Conservation (phyloP, 768 basidiomycete genomes). For the Tricholoma sp. region DNA sequence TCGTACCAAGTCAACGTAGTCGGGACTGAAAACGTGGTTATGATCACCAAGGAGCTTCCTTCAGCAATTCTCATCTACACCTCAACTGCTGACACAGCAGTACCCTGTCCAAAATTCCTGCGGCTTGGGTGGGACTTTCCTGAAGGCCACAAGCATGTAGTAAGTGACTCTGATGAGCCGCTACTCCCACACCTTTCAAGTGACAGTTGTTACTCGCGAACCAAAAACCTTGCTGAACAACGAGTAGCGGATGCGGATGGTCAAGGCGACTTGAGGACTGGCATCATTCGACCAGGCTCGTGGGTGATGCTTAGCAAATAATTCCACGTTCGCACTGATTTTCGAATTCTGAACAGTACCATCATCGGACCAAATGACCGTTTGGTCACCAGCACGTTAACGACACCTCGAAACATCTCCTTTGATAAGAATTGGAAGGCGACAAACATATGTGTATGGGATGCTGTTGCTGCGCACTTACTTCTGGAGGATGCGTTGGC, state of each 20-base stretch:
- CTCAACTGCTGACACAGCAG: constrained; percentile 34
- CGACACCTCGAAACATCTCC: constrained; percentile 24
- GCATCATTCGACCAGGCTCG: constrained; percentile 28
- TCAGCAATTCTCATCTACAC: constrained; percentile 44
- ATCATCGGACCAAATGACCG: constrained; percentile 31
- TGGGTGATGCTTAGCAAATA: constrained; percentile 10
- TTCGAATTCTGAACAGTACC: constrained; percentile 14
- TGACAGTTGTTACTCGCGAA: constrained; percentile 47
- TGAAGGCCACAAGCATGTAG: constrained; percentile 9
- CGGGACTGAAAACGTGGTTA: constrained; percentile 45
- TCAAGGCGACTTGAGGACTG: constrained; percentile 40
- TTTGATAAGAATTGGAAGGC: constrained; percentile 27
- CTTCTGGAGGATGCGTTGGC: constrained; percentile 25
- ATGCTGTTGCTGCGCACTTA: constrained; percentile 31
- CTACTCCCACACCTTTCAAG: constrained; percentile 27
- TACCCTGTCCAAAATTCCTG: constrained; percentile 34
- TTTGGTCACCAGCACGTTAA: constrained; percentile 25
- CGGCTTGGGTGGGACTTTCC: constrained; percentile 20
- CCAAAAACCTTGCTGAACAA: constrained; percentile 50
- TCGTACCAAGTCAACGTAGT: constrained; percentile 45
- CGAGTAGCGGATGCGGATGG: constrained; percentile 51
- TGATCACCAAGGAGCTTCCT: constrained; percentile 36
- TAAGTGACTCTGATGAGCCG: constrained; percentile 48
- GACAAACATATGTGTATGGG: constrained; percentile 30
- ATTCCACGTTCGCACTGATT: background rate